Evolutionary conservation across 2,329 filamentous ascomycete genomes (phyloP), one percentile per base, ranked within the genome.

Genomic region (Sporothrix phasma): DNA sequence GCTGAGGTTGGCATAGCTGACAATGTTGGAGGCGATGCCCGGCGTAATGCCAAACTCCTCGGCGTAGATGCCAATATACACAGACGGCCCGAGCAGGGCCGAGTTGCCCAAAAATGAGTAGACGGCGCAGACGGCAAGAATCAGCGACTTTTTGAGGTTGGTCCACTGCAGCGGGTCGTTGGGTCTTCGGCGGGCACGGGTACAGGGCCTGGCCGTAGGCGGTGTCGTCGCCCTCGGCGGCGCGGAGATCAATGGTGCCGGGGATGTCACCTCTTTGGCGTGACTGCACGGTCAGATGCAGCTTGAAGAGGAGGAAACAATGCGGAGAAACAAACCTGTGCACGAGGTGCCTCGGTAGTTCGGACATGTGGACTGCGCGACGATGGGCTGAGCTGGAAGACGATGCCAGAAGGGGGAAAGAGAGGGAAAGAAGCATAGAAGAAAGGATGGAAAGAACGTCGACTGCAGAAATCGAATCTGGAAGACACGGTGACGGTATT

Each of bases 21-120:
- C 77, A 39, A 86, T 72, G 7, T 80, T 79, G 0, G 82, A 84
- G 0, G 84, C 82, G 10, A 73, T 76, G 6, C 77, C 79, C 2
- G 78, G 75, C 3, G 78, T 76, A 53, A 86, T 78, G 3, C 72
- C 71, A 69, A 85, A 85, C 49, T 80, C 73, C 62, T 81, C 74
- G 0, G 81, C 73, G 69, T 78, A 86, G 43, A 84, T 77, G 5
- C 74, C 74, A 66, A 86, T 81, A 72, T 86, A 86, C 0, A 84
- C 82, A 0, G 82, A 79, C 2, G 83, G 81, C 0, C 83, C 83
- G 17, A 84, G 72, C 6, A 85, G 73, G 2, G 82, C 76, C 2
- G 81, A 79, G 70, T 84, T 85, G 1, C 82, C 82, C 29, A 85
- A 76, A 70, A 85, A 85, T 0, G 82, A 84, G 68, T 84, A 85